Conservation (phyloP, 176 grass and related monocot genomes). For the Triticum timopheevii region DNA sequence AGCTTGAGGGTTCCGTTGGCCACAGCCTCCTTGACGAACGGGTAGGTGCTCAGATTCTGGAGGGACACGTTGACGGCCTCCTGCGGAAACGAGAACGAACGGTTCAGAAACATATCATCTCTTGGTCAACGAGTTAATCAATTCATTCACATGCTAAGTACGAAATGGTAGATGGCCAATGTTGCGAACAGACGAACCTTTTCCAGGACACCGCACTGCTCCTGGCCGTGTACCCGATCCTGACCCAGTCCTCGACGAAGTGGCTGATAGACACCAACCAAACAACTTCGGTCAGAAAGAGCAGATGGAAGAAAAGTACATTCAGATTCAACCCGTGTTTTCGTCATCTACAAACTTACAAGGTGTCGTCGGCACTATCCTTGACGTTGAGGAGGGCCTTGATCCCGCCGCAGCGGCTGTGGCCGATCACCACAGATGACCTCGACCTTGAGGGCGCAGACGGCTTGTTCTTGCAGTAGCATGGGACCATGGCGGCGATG, state of each 20-base stretch:
- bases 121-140: background rate
- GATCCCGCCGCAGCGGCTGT: no score
- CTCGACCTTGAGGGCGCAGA: slow-evolving; percentile 44
- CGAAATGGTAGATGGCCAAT: background rate
- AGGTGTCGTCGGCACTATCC: no score
- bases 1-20: slow-evolving; percentile 63
- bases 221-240: slow-evolving; percentile 50
- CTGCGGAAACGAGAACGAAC: slow-evolving; percentile 41
- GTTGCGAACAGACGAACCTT: slow-evolving; percentile 36
- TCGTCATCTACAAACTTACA: background rate
- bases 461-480: slow-evolving; percentile 62
- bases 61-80: slow-evolving; percentile 65
- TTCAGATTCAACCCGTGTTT: background rate
- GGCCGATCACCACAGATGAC: no score
- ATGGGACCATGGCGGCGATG: slow-evolving; percentile 72
- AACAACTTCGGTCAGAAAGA: background rate
- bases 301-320: background rate
- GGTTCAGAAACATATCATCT: slow-evolving; percentile 24
- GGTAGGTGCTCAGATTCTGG: slow-evolving; percentile 61
- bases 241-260: slow-evolving; percentile 93
- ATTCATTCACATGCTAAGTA: background rate
- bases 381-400: no score
- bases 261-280: slow-evolving; percentile 41
- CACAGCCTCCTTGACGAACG: slow-evolving; percentile 65
- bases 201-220: slow-evolving; percentile 62